phyloP scores from a whole-genome alignment of 108 stramenopile species.

The Asterionellopsis glacialis region DNA sequence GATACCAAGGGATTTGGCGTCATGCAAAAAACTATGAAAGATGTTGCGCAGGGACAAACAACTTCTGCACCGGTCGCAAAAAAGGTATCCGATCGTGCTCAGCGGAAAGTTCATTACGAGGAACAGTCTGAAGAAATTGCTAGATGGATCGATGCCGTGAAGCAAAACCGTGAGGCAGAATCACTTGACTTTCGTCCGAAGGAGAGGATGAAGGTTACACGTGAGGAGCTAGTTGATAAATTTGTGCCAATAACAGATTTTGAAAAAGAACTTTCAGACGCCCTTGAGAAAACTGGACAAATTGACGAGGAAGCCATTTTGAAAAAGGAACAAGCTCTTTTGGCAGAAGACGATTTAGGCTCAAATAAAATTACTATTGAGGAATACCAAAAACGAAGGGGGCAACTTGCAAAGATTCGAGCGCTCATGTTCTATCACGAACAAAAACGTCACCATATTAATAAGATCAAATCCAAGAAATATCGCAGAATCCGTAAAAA shows the following conservation, averaged over 20 bases:
- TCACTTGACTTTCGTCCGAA: constrained; percentile 90
- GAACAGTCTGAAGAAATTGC: constrained; percentile 63
- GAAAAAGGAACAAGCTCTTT: constrained; percentile 45
- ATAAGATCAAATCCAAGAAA: constrained; percentile 99
- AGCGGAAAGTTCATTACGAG: constrained; percentile 85
- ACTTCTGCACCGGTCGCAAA: constrained; percentile 69
- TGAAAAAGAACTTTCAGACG: constrained; percentile 85
- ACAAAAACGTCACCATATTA: constrained; percentile 95
- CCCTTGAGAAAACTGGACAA: constrained; percentile 82
- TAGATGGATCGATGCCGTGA: constrained; percentile 79
- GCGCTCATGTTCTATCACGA: constrained; percentile 99
- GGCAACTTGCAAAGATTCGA: constrained; percentile 92
- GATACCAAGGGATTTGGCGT: constrained; percentile 79
- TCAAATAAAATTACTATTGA: constrained; percentile 78
- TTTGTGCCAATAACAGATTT: constrained; percentile 88
- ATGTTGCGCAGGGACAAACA: constrained; percentile 34
- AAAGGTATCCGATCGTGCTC: constrained; percentile 74
- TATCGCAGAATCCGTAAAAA: constrained; percentile 92
- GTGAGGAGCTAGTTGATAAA: constrained; percentile 69
- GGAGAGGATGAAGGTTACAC: constrained; percentile 37
- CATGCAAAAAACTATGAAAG: constrained; percentile 70
- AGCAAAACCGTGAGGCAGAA: constrained; percentile 88
- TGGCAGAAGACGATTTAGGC: constrained; percentile 76
- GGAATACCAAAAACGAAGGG: constrained; percentile 89
- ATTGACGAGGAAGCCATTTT: constrained; percentile 70